These are phyloP conservation scores for Sclerotinia borealis DNA, from an alignment of 2,329 filamentous ascomycete genomes.

Conservation along the genomic window DNA sequence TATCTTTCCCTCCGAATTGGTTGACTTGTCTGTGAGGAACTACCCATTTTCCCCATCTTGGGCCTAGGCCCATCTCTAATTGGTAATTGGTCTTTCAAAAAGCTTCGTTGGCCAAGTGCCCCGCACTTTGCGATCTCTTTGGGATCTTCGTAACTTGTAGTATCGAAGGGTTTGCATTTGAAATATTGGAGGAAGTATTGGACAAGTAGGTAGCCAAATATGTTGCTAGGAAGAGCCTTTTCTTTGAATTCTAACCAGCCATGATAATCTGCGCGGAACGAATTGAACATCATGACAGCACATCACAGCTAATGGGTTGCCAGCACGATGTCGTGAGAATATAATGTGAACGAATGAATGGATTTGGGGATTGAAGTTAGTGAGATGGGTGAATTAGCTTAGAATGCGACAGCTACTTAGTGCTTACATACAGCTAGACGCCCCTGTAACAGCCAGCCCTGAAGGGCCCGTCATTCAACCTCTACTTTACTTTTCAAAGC, in stretches of 20 bases:
- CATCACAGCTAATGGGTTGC: neutral
- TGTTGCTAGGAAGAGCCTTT: slow-evolving; percentile 22
- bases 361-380: neutral
- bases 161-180: slow-evolving; percentile 20
- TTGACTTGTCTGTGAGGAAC: slow-evolving; percentile 22
- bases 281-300: neutral
- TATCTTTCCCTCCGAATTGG: slow-evolving; percentile 18
- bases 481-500: neutral
- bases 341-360: neutral
- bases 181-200: slow-evolving; percentile 21
- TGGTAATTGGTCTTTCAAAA: slow-evolving; percentile 16
- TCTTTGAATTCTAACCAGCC: slow-evolving; percentile 24
- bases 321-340: neutral
- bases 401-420: slow-evolving; percentile 7
- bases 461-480: neutral
- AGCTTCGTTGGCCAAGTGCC: slow-evolving; percentile 13
- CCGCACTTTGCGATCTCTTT: slow-evolving; percentile 25
- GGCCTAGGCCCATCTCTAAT: slow-evolving; percentile 21
- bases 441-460: neutral
- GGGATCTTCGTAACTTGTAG: slow-evolving; percentile 19
- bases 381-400: slow-evolving; percentile 32
- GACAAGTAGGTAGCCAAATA: slow-evolving; percentile 22
- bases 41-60: slow-evolving; percentile 21
- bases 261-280: slow-evolving; percentile 19
- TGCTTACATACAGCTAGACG: neutral